Conservation (phyloP, 2,329 filamentous ascomycete species). For the Aspergillus arachidicola region DNA sequence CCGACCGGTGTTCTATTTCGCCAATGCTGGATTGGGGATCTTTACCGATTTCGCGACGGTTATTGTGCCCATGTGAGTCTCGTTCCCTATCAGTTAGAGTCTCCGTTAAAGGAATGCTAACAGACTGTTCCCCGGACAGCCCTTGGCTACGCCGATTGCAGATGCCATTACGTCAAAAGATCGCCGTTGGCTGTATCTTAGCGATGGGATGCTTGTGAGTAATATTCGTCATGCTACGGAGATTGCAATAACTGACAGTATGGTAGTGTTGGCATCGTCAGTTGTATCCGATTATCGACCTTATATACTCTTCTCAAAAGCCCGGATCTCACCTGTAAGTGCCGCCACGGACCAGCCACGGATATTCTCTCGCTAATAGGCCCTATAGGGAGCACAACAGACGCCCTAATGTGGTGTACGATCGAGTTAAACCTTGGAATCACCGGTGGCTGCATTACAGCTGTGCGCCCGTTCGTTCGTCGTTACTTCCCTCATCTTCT, state of each 20-base stretch:
- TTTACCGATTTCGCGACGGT: constrained; percentile 35
- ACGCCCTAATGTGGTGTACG: constrained; percentile 31
- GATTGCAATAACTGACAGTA: not conserved
- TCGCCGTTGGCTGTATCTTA: constrained; percentile 30
- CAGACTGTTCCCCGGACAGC: constrained; percentile 8
- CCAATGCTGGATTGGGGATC: constrained; percentile 31
- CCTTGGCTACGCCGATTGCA: constrained; percentile 33
- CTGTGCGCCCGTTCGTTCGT: constrained; percentile 31
- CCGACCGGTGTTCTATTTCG: constrained; percentile 33
- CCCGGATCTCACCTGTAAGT: constrained; percentile 30
- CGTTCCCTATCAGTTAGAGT: not conserved
- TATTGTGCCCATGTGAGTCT: constrained; percentile 30
- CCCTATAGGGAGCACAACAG: constrained; percentile 24
- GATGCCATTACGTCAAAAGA: constrained; percentile 33
- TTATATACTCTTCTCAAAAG: constrained; percentile 26
- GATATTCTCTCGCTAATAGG: not conserved
- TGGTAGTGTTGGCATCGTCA: constrained; percentile 31
- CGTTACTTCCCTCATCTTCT: constrained; percentile 31
- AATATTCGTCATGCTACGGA: not conserved
- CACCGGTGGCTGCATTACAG: constrained; percentile 31
- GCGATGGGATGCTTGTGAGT: constrained; percentile 34
- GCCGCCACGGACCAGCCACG: not conserved
- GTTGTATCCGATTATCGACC: constrained; percentile 30
- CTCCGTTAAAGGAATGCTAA: not conserved
- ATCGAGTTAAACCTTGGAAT: constrained; percentile 35